Evolutionary conservation across 768 basidiomycete genomes (phyloP).

Genomic region (Agrocybe chaxingu): DNA sequence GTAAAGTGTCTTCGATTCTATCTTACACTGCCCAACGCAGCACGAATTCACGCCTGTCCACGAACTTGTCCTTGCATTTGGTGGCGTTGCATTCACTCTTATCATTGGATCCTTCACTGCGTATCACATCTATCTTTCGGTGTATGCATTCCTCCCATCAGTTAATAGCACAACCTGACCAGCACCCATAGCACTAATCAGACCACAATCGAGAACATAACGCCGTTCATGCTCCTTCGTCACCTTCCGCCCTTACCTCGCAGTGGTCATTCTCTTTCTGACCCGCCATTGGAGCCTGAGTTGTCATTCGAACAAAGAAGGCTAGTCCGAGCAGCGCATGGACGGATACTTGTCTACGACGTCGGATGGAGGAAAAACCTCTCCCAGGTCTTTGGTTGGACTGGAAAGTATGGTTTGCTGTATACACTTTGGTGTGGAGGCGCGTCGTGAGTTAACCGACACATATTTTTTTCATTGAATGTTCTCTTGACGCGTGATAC

Average conservation of each 20-base stretch:
- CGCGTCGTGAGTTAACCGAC: conserved; percentile 45
- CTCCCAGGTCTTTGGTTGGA: conserved; percentile 65
- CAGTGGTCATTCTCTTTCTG: conserved; percentile 49
- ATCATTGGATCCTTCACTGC: conserved; percentile 72
- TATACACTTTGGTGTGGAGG: conserved; percentile 59
- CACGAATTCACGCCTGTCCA: conserved; percentile 68
- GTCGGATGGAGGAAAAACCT: conserved; percentile 73
- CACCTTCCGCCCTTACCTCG: conserved; percentile 62
- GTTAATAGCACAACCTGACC: conserved; percentile 1
- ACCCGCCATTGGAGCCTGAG: conserved; percentile 72
- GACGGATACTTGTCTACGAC: conserved; percentile 62
- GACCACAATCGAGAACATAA: conserved; percentile 77
- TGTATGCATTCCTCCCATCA: conserved; percentile 39
- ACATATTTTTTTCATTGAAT: background rate
- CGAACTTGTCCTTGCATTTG: conserved; percentile 60
- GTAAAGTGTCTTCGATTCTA: background rate
- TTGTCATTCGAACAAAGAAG: conserved; percentile 62
- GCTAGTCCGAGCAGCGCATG: conserved; percentile 62
- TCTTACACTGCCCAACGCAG: conserved; percentile 27
- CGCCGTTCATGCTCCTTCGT: conserved; percentile 71
- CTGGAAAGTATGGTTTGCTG: conserved; percentile 47
- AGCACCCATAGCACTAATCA: conserved; percentile 63
- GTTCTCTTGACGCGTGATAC: conserved; percentile 2
- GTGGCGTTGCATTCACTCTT: conserved; percentile 56
- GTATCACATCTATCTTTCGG: conserved; percentile 76